These are phyloP conservation scores for Phylloporus arenicola DNA, from an alignment of 768 basidiomycete species.

Conservation along the genomic window DNA sequence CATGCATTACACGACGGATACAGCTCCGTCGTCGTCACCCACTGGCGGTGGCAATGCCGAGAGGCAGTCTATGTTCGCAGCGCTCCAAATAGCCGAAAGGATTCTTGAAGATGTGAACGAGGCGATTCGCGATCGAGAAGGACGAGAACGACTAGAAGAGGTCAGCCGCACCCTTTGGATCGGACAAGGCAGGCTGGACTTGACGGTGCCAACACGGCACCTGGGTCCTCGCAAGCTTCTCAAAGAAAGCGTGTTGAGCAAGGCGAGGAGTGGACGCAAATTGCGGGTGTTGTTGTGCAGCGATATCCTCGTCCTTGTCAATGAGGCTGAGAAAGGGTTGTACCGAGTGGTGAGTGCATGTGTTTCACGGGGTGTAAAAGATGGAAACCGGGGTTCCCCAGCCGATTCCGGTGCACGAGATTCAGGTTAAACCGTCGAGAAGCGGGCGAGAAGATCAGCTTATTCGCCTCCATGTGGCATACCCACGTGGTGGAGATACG, in stretches of 20 bases:
- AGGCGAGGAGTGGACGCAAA: slow-evolving; percentile 80
- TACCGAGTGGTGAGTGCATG: slow-evolving; percentile 69
- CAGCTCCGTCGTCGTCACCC: slow-evolving; percentile 7
- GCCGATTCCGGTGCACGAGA: slow-evolving; percentile 73
- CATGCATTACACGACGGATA: slow-evolving; percentile 63
- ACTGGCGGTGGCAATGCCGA: slow-evolving; percentile 38
- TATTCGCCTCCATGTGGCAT: slow-evolving; percentile 62
- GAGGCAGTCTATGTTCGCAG: slow-evolving; percentile 44
- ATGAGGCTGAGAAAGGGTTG: slow-evolving; percentile 59
- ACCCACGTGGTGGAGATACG: slow-evolving; percentile 69
- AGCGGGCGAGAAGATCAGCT: slow-evolving; percentile 56
- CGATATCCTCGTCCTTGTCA: slow-evolving; percentile 84
- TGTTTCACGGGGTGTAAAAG: too few species aligned
- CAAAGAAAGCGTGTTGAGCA: slow-evolving; percentile 71
- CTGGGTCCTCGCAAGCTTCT: slow-evolving; percentile 78
- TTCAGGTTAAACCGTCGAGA: slow-evolving; percentile 51
- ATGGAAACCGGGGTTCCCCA: slow-evolving; percentile 19
- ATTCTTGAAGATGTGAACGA: slow-evolving; percentile 85
- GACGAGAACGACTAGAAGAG: slow-evolving; percentile 62
- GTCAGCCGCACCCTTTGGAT: slow-evolving; percentile 84
- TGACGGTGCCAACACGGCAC: slow-evolving; percentile 84
- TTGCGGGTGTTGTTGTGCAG: slow-evolving; percentile 78
- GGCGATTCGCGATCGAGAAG: slow-evolving; percentile 78
- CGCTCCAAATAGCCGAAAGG: slow-evolving; percentile 61
- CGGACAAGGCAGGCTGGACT: slow-evolving; percentile 79